Percentiles rank a stretch among this genome's conserved stretches.
Conservation (phyloP, 2,329 filamentous ascomycete species). For the Colletotrichum sp. region DNA sequence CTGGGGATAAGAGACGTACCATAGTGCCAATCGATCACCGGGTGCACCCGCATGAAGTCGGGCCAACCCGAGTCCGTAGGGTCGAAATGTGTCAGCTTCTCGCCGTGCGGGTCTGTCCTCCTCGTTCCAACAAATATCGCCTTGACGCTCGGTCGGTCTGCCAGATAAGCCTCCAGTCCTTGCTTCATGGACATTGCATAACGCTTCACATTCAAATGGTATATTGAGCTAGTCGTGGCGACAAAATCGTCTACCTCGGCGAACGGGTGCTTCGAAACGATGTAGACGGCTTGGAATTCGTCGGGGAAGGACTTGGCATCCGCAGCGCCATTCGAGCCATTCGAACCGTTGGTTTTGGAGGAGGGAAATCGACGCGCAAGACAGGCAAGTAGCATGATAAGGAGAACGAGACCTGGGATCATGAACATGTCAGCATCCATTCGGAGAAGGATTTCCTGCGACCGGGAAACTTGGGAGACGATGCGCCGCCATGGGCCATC, state of each 20-base stretch:
- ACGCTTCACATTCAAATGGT: conserved; percentile 77
- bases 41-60: conserved; percentile 88
- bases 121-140: conserved; percentile 89
- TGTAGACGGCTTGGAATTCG: conserved; percentile 82
- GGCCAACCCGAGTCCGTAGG: conserved; percentile 91
- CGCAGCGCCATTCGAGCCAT: conserved; percentile 11
- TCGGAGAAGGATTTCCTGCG: neutral
- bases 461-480: neutral
- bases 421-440: neutral
- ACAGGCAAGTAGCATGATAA: conserved; percentile 82
- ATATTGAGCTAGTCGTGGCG: conserved; percentile 63
- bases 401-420: conserved; percentile 70
- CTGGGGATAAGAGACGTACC: conserved; percentile 29
- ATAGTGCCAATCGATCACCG: conserved; percentile 98
- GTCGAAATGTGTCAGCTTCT: conserved; percentile 80
- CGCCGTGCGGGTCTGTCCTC: conserved; percentile 90
- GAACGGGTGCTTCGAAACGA: conserved; percentile 85
- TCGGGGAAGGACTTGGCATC: conserved; percentile 36
- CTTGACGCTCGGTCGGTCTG: conserved; percentile 66
- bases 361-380: conserved; percentile 44
- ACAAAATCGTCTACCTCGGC: conserved; percentile 88
- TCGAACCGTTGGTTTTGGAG: conserved; percentile 18
- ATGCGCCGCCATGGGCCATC: neutral
- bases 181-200: conserved; percentile 82
- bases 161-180: conserved; percentile 79